Evolutionary conservation across 169 alveolate species (phyloP).

Genomic region (Theileria parva): DNA sequence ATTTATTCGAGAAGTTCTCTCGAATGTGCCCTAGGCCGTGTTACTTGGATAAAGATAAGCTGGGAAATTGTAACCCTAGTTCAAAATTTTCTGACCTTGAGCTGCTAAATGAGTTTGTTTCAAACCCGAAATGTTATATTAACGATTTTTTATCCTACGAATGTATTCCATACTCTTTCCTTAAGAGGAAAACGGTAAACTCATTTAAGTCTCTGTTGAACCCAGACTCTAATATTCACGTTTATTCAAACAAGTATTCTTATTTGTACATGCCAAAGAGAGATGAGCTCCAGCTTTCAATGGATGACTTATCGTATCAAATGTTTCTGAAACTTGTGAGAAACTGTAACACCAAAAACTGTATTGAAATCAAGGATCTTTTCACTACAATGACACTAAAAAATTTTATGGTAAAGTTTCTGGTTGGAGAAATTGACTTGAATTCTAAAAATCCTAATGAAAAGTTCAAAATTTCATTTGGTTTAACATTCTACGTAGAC

Average conservation of each 20-base stretch:
- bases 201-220: not conserved
- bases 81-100: not conserved
- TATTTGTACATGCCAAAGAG: constrained; percentile 34
- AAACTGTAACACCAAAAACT: constrained; percentile 13
- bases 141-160: constrained; percentile 22
- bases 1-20: constrained; percentile 58
- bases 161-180: constrained; percentile 39
- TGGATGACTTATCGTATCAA: constrained; percentile 9
- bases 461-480: constrained; percentile 4
- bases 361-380: not conserved
- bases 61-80: constrained; percentile 1
- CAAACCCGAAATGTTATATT: constrained; percentile 30
- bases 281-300: constrained; percentile 29
- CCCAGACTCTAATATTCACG: not conserved
- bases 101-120: not conserved
- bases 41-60: constrained; percentile 9
- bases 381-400: not conserved
- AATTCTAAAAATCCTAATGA: not conserved
- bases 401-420: constrained; percentile 13
- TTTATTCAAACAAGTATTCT: constrained; percentile 22
- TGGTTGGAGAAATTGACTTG: not conserved
- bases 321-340: constrained; percentile 1
- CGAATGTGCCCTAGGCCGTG: constrained; percentile 55
- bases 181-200: constrained; percentile 14
- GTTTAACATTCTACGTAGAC: constrained; percentile 5